Conservation (phyloP, 164 flowering plant species). For the Vitis labrusca region DNA sequence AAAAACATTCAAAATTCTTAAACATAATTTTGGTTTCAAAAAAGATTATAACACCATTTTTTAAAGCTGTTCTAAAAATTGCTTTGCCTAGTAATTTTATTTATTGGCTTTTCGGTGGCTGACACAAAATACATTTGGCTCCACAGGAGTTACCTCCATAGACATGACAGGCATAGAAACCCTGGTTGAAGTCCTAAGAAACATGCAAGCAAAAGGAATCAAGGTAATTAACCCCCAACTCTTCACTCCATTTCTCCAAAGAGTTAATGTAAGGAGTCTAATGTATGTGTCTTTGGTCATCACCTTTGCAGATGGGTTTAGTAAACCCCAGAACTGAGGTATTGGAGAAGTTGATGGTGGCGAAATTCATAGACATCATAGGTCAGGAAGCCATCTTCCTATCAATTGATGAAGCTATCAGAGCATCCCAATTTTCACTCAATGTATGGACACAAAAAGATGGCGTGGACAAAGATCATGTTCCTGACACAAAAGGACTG, state of each 20-base stretch:
- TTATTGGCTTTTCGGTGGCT: too few relatives aligned
- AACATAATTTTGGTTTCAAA: too few relatives aligned
- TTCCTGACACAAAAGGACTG: too few relatives aligned
- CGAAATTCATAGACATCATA: slow-evolving; percentile 47
- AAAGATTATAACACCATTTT: too few relatives aligned
- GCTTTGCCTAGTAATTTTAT: too few relatives aligned
- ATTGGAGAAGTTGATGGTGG: slow-evolving; percentile 57
- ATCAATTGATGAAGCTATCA: slow-evolving; percentile 58
- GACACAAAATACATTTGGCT: not conserved
- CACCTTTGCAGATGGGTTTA: slow-evolving; percentile 42
- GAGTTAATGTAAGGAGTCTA: too few relatives aligned
- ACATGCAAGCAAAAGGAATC: slow-evolving; percentile 35
- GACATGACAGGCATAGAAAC: slow-evolving; percentile 73
- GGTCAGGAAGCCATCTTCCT: slow-evolving; percentile 63
- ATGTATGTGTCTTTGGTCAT: too few relatives aligned
- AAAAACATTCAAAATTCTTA: too few relatives aligned
- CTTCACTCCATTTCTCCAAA: too few relatives aligned
- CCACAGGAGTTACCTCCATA: slow-evolving; percentile 64
- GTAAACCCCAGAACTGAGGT: slow-evolving; percentile 69
- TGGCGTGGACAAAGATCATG: too few relatives aligned
- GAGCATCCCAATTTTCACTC: slow-evolving; percentile 37
- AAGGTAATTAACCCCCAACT: slow-evolving; percentile 34
- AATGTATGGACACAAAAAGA: too few relatives aligned
- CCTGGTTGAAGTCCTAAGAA: slow-evolving; percentile 42
- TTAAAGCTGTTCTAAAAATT: too few relatives aligned